Percentiles rank a stretch among this genome's conserved stretches.
Evolutionary conservation across 2,329 filamentous ascomycete species (phyloP).

Genomic region (Botrytis fabae): DNA sequence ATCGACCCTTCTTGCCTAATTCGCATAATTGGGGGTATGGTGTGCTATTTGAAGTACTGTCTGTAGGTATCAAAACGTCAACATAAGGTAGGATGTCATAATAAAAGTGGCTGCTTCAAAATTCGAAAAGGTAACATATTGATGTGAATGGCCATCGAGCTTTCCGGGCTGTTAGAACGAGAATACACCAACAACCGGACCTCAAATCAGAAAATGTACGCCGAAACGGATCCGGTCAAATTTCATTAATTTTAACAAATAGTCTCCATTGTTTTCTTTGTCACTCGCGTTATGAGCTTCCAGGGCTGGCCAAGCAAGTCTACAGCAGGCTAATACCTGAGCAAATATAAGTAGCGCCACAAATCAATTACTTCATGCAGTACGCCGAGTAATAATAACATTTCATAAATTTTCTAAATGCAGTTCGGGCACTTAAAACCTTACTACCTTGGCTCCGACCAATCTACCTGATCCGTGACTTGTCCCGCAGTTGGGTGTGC

Average conservation of each 20-base stretch:
- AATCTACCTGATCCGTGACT: slow-evolving; percentile 92
- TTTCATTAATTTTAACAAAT: not conserved
- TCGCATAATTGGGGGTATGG: too few relatives aligned
- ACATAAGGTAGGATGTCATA: not conserved
- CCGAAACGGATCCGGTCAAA: not conserved
- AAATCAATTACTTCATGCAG: slow-evolving; percentile 1
- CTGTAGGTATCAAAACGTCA: not conserved
- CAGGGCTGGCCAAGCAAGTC: not conserved
- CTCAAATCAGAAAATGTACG: not conserved
- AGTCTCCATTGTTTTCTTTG: not conserved
- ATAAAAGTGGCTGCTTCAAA: not conserved
- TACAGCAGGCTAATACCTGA: not conserved
- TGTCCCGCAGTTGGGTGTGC: slow-evolving; percentile 67
- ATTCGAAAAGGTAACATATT: not conserved
- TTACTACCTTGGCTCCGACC: slow-evolving; percentile 70
- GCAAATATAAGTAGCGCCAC: not conserved
- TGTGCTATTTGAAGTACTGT: too few relatives aligned
- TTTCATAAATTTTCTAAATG: slow-evolving; percentile 17
- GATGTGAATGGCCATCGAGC: too few relatives aligned
- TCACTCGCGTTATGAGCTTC: not conserved
- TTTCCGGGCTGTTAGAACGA: not conserved
- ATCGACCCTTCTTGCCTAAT: too few relatives aligned
- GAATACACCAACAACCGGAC: not conserved
- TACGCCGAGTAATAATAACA: slow-evolving; percentile 11
- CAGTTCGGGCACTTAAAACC: not conserved